Evolutionary conservation across 345 rosid species (phyloP).

Genomic region (Citrus mangshanensis): DNA sequence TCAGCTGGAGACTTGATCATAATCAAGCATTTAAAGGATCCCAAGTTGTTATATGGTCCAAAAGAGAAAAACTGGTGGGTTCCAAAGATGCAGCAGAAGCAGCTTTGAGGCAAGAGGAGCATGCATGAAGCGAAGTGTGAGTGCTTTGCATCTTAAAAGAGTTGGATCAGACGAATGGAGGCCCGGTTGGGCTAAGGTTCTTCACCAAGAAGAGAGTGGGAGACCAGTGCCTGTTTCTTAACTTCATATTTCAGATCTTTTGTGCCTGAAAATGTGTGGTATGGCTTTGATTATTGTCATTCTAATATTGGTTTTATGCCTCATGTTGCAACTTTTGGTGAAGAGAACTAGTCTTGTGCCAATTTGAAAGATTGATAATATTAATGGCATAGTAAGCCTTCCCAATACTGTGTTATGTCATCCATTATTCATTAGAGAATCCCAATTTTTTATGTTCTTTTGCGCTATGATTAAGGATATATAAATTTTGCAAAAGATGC

Average conservation of each 20-base stretch:
- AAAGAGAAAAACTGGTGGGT: neutral
- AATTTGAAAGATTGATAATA: neutral
- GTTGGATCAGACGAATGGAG: constrained; percentile 13
- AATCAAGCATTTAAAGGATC: constrained; percentile 14
- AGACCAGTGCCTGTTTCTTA: constrained; percentile 7
- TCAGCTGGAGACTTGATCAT: constrained; percentile 7
- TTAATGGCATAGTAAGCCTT: neutral
- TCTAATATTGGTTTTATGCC: neutral
- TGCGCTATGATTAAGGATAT: too few species aligned
- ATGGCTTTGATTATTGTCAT: constrained; percentile 16
- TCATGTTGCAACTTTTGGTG: constrained; percentile 15
- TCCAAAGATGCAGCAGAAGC: neutral
- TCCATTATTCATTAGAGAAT: too few species aligned
- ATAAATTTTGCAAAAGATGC: too few species aligned
- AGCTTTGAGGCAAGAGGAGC: constrained; percentile 11
- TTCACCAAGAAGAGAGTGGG: neutral
- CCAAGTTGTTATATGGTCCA: constrained; percentile 8
- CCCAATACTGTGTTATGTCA: neutral
- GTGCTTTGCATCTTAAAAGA: constrained; percentile 10
- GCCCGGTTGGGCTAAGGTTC: constrained; percentile 6
- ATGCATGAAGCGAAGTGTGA: neutral
- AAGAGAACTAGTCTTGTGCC: neutral
- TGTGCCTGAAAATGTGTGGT: constrained; percentile 10
- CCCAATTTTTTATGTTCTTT: too few species aligned
- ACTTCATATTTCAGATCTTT: constrained; percentile 13